phyloP scores from a whole-genome alignment of 1,139 yeast genomes.

The Blastobotrys apis region DNA sequence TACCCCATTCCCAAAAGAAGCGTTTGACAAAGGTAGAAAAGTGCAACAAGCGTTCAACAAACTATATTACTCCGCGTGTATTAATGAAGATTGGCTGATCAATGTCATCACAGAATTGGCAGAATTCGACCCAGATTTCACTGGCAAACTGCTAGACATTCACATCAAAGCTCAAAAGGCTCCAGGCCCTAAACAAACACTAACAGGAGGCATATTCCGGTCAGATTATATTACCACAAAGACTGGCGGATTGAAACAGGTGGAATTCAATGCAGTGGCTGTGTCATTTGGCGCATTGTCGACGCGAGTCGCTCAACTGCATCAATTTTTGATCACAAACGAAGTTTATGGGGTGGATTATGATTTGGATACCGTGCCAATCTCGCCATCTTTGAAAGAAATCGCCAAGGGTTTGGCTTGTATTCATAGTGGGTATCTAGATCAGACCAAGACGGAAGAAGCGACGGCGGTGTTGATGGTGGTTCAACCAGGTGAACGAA shows the following conservation, averaged over 20 bases:
- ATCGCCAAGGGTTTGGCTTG: conserved; percentile 69
- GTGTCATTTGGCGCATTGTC: conserved; percentile 94
- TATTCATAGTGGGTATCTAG: conserved; percentile 54
- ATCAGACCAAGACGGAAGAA: conserved; percentile 22
- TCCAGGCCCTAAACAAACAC: conserved; percentile 57
- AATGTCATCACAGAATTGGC: conserved; percentile 47
- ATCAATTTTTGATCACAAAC: conserved; percentile 43
- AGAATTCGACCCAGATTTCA: conserved; percentile 65
- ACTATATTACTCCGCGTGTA: conserved; percentile 53
- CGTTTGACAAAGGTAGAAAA: conserved; percentile 60
- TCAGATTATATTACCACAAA: conserved; percentile 74
- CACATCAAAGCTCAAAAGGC: conserved; percentile 22
- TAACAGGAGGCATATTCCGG: conserved; percentile 80
- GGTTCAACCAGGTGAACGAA: conserved; percentile 81
- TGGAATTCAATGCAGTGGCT: conserved; percentile 92
- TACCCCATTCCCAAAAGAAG: conserved; percentile 70
- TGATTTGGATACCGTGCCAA: conserved; percentile 52
- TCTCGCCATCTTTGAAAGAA: conserved; percentile 56
- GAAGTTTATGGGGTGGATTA: conserved; percentile 29
- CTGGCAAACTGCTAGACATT: conserved; percentile 64
- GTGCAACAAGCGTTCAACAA: conserved; percentile 72
- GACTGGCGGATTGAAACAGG: conserved; percentile 61
- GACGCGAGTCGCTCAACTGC: conserved; percentile 71
- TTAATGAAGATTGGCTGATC: conserved; percentile 59
- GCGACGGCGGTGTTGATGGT: conserved; percentile 65